Percentiles rank a stretch among this genome's conserved stretches.
Conservation (phyloP, 805 yeast species). For the Schwanniomyces vanrijiae region DNA sequence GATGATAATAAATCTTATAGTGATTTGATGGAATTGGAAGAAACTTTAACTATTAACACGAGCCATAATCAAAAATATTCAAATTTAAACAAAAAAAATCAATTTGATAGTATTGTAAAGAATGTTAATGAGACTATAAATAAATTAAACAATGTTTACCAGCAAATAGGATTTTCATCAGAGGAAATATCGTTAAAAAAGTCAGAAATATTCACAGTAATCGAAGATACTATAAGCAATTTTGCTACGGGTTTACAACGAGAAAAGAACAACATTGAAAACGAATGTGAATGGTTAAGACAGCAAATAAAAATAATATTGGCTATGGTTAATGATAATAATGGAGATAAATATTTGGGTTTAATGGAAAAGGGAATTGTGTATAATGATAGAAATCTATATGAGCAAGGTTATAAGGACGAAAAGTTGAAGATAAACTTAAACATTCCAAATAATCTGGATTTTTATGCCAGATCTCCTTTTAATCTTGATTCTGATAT, state of each 20-base stretch:
- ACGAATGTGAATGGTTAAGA: slow-evolving; percentile 46
- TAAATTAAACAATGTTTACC: slow-evolving; percentile 48
- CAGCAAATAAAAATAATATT: slow-evolving; percentile 41
- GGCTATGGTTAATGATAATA: slow-evolving; percentile 37
- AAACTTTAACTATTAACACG: slow-evolving; percentile 4
- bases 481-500: slow-evolving; percentile 21
- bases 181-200: slow-evolving; percentile 50
- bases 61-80: slow-evolving; percentile 1
- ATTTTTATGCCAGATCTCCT: slow-evolving; percentile 28
- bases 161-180: slow-evolving; percentile 55
- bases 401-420: slow-evolving; percentile 29
- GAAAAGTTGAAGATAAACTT: slow-evolving; percentile 18
- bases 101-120: slow-evolving; percentile 30
- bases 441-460: slow-evolving; percentile 11
- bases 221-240: slow-evolving; percentile 49
- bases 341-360: slow-evolving; percentile 25
- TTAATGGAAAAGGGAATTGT: slow-evolving; percentile 31
- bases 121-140: slow-evolving; percentile 36
- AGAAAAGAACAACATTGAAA: slow-evolving; percentile 38
- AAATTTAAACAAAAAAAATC: slow-evolving; percentile 7
- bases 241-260: slow-evolving; percentile 32
- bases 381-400: slow-evolving; percentile 23
- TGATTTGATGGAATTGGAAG: slow-evolving; percentile 9
- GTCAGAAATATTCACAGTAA: slow-evolving; percentile 46
- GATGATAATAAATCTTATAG: not conserved